Evolutionary conservation across 2,329 filamentous ascomycete species (phyloP), one percentile per base, ranked within the genome.

Genomic region (Cercospora zeae-maydis): DNA sequence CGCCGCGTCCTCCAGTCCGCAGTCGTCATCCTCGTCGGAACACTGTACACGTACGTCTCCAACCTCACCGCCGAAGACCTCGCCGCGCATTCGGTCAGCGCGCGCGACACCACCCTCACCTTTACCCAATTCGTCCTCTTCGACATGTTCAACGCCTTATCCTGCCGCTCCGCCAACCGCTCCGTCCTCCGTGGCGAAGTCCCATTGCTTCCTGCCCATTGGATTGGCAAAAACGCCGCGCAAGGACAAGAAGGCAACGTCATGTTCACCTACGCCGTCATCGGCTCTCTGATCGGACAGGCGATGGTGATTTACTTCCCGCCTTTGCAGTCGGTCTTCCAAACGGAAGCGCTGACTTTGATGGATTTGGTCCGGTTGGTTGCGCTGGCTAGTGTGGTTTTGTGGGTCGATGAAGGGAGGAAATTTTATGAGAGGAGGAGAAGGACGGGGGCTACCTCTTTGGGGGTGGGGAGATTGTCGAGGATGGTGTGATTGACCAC

Each of bases 61-160:
- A 93, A 98, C 79, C 97, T 99, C 91, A 81, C 88, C 54, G 83
- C 86, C 24, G 92, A 96, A 74, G 88, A 91, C 60, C 72, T 76
- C 34, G 69, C 68, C 31, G 71, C 73, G 1, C 73, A 75, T 49
- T 81, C 88, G 63, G 90, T 98, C 63, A 96, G 89, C 1, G 91
- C 91, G 55, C 92, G 96, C 70, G 95, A 99, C 78, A 99, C 95
- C 1, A 99, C 95, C 67, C 97, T 99, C 90, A 98, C 95, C 0
- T 99, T 99, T 75, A 99, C 95, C 5, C 96, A 93, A 78, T 99
- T 99, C 74, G 95, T 99, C 51, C 85, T 99, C 59, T 99, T 98
- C 77, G 95, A 99, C 81, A 99, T 99, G 95, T 97, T 98, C 82
- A 98, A 99, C 77, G 95, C 95, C 1, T 82, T 99, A 21, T 89